Conservation (phyloP, 2,329 filamentous ascomycete species). For the Aspergillus piperis region DNA sequence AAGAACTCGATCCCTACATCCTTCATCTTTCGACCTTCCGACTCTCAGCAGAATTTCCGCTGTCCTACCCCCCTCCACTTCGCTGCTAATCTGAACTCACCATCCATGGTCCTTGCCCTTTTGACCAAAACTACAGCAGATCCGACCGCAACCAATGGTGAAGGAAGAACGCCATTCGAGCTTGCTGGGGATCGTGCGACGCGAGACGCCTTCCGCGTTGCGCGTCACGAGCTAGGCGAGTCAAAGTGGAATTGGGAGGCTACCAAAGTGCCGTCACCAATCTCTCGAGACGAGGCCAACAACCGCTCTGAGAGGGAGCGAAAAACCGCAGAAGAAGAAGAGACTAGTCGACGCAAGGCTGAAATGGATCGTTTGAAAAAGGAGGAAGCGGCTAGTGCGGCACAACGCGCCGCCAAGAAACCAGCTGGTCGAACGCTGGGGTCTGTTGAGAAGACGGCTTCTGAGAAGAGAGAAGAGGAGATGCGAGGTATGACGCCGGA, state of each 20-base stretch:
- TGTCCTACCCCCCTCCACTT: slow-evolving; percentile 83
- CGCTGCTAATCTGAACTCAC: slow-evolving; percentile 76
- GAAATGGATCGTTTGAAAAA: slow-evolving; percentile 72
- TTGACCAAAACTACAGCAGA: slow-evolving; percentile 74
- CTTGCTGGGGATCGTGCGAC: slow-evolving; percentile 82
- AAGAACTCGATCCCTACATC: slow-evolving; percentile 70
- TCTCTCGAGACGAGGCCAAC: slow-evolving; percentile 72
- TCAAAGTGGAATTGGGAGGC: slow-evolving; percentile 74
- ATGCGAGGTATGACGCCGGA: slow-evolving; percentile 81
- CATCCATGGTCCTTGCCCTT: slow-evolving; percentile 74
- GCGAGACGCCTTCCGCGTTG: slow-evolving; percentile 87
- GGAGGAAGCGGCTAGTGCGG: slow-evolving; percentile 56
- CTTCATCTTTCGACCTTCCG: slow-evolving; percentile 73
- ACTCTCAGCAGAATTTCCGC: slow-evolving; percentile 70
- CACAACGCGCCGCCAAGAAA: slow-evolving; percentile 52
- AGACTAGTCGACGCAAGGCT: slow-evolving; percentile 67
- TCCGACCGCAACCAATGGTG: slow-evolving; percentile 68
- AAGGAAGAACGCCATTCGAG: slow-evolving; percentile 85
- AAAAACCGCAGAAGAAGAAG: slow-evolving; percentile 66
- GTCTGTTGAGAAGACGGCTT: slow-evolving; percentile 68
- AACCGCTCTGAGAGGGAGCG: slow-evolving; percentile 69
- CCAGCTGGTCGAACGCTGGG: slow-evolving; percentile 58
- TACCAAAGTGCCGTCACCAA: slow-evolving; percentile 69
- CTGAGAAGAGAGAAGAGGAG: slow-evolving; percentile 82
- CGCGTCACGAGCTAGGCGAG: slow-evolving; percentile 79